phyloP scores from a whole-genome alignment of 805 yeast species.

The Candida michaelii region DNA sequence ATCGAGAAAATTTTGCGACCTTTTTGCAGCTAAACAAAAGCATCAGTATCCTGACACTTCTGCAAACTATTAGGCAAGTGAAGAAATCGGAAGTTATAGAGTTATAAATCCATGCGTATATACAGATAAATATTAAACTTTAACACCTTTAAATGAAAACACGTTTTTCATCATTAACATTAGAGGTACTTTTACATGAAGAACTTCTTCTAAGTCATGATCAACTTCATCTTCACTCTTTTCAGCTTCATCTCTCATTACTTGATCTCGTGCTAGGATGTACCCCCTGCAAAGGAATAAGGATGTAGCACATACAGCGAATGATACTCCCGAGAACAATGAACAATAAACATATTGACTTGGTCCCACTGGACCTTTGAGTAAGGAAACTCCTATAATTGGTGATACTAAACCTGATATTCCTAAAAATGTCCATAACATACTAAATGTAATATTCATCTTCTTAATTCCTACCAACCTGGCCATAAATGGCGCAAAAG shows the following conservation, averaged over 20 bases:
- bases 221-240: slow-evolving; percentile 1
- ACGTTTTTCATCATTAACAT: slow-evolving; percentile 1
- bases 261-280: slow-evolving; percentile 48
- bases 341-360: slow-evolving; percentile 53
- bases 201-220: slow-evolving; percentile 7
- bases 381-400: slow-evolving; percentile 56
- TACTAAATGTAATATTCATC: slow-evolving; percentile 48
- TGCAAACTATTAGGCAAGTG: background rate
- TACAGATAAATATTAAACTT: too few relatives aligned
- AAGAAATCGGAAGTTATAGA: too few relatives aligned
- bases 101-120: too few relatives aligned
- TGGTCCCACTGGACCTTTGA: slow-evolving; percentile 32
- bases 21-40: slow-evolving; percentile 3
- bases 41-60: too few relatives aligned
- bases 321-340: slow-evolving; percentile 58
- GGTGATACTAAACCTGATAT: slow-evolving; percentile 56
- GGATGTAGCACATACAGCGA: slow-evolving; percentile 43
- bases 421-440: slow-evolving; percentile 56
- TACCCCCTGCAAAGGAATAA: slow-evolving; percentile 54
- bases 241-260: background rate
- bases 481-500: slow-evolving; percentile 51
- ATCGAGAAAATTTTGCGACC: slow-evolving; percentile 9
- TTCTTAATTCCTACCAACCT: slow-evolving; percentile 54
- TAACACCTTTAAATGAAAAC: slow-evolving; percentile 1
- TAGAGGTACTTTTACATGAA: slow-evolving; percentile 8